Base-by-base conservation (phyloP, 2,329 filamentous ascomycete species). In the Arthrinium puccinioides region DNA sequence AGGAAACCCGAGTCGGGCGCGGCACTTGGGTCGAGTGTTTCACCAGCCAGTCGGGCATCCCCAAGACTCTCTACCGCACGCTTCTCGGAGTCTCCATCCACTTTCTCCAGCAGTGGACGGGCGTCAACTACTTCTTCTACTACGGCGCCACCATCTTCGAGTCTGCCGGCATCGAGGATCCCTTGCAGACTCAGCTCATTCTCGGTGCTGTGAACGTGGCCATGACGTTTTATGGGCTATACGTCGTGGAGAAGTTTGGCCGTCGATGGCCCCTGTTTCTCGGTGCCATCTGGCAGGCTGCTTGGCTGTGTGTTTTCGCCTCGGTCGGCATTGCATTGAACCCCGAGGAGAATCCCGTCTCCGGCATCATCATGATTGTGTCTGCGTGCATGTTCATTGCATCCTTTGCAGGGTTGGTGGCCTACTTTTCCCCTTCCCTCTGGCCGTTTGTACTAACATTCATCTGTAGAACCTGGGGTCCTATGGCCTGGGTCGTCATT, bases 351-450 rank as follows among this genome's bases (percentile, higher is more conserved):
- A 71, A 63, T 46, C 55, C 59, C 9, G 56, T 62, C 1, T 68
- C 76, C 10, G 82, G 82, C 9, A 74, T 77, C 6, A 70, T 80
- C 42, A 80, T 87, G 72, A 84, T 87, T 46, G 76, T 83, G 9
- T 76, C 82, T 37, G 78, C 82, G 3, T 84, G 78, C 58, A 74
- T 87, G 65, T 87, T 86, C 60, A 87, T 87, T 39, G 73, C 77
- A 33, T 80, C 75, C 2, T 88, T 85, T 47, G 82, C 82, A 19
- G 57, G 51, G 45, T 50, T 45, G 63, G 49, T 35, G n/a, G n/a
- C n/a, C n/a, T n/a, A n/a, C n/a, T n/a, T n/a, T n/a, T n/a, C n/a
- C n/a, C 18, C 15, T 2, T 9, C 10, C 21, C 8, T 2, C 38
- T n/a, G 19, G 0, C 13, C 24, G 11, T n/a, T n/a, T n/a, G n/a